phyloP scores from a whole-genome alignment of 805 yeast genomes.

The Lachancea lanzarotensis region DNA sequence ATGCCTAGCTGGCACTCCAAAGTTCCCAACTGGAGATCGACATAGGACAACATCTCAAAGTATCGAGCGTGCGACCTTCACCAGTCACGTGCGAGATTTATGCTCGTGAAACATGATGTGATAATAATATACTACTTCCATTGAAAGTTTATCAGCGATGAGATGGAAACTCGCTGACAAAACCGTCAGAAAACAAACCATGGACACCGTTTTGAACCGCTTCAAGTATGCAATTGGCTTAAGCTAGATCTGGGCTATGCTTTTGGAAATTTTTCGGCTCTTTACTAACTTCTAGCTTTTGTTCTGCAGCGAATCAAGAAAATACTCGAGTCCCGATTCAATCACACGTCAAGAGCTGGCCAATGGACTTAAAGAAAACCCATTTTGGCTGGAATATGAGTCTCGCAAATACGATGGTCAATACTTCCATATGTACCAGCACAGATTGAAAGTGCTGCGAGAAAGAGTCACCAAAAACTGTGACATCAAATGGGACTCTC shows the following conservation, averaged over 20 bases:
- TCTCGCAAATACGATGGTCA: slow-evolving; percentile 47
- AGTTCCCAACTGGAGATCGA: no score
- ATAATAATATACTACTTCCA: neutral
- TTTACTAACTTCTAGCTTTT: neutral
- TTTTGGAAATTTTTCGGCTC: neutral
- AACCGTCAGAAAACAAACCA: neutral
- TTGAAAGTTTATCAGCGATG: neutral
- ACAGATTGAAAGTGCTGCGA: slow-evolving; percentile 44
- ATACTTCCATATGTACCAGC: slow-evolving; percentile 50
- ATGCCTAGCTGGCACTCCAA: no score
- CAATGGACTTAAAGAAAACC: slow-evolving; percentile 14
- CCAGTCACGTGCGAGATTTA: neutral
- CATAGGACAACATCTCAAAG: no score
- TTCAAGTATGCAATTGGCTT: slow-evolving; percentile 9
- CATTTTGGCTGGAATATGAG: slow-evolving; percentile 23
- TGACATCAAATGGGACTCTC: slow-evolving; percentile 51
- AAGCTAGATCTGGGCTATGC: neutral
- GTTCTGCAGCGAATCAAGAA: slow-evolving; percentile 5
- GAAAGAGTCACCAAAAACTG: slow-evolving; percentile 43
- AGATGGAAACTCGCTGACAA: neutral
- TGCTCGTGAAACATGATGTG: no score
- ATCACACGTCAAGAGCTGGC: slow-evolving; percentile 12
- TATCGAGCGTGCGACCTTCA: neutral
- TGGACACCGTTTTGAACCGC: slow-evolving; percentile 9
- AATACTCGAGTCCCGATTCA: slow-evolving; percentile 9